These are phyloP conservation scores for Suillus decipiens DNA, from an alignment of 768 basidiomycete genomes.

Conservation along the genomic window DNA sequence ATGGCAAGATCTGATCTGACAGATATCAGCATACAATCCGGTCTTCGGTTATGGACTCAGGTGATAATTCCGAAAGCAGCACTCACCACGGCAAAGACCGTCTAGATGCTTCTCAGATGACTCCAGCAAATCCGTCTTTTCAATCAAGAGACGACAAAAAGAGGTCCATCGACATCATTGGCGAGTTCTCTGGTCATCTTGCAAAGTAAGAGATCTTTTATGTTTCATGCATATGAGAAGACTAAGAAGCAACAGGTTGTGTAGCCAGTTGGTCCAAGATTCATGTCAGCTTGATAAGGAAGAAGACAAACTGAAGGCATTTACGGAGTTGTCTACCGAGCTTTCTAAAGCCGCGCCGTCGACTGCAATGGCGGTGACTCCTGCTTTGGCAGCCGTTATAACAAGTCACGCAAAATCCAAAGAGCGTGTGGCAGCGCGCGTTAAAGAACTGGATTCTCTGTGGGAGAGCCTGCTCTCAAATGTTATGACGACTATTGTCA, in stretches of 20 bases:
- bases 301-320: conserved; percentile 49
- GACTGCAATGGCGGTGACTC: conserved; percentile 44
- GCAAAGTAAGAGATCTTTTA: conserved; percentile 30
- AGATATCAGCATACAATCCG: conserved; percentile 3
- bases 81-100: neutral
- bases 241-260: conserved; percentile 38
- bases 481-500: conserved; percentile 43
- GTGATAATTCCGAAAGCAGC: conserved; percentile 1
- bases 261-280: conserved; percentile 46
- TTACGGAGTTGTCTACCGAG: conserved; percentile 48
- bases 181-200: conserved; percentile 42
- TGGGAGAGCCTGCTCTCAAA: conserved; percentile 50
- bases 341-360: conserved; percentile 46
- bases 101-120: neutral
- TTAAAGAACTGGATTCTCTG: conserved; percentile 41
- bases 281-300: conserved; percentile 44
- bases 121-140: neutral
- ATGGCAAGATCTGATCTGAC: conserved; percentile 15
- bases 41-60: neutral
- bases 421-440: conserved; percentile 41
- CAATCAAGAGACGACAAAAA: conserved; percentile 2
- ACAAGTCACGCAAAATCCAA: conserved; percentile 44
- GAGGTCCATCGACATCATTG: conserved; percentile 16
- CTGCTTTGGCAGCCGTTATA: conserved; percentile 48
- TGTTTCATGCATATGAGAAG: conserved; percentile 12